phyloP scores from a whole-genome alignment of 345 rosid genomes.

The Passiflora organensis region DNA sequence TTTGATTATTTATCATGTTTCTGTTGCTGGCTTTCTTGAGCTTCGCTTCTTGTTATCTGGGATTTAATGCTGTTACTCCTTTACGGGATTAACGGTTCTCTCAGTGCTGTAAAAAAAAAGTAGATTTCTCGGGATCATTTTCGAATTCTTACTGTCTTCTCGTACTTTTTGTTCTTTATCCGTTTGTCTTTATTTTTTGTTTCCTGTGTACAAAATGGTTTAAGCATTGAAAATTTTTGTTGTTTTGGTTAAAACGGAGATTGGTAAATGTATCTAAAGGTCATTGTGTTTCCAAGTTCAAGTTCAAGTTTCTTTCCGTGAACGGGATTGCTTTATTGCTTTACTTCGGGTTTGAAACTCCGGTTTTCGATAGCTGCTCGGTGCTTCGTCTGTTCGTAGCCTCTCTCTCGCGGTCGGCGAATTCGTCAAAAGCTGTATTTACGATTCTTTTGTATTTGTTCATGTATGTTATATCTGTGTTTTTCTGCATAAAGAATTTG shows the following conservation, averaged over 20 bases:
- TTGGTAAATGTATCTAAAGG: conserved; percentile 17
- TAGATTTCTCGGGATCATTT: conserved; percentile 24
- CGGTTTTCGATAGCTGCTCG: background rate
- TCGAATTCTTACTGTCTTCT: conserved; percentile 17
- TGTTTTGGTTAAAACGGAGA: conserved; percentile 2
- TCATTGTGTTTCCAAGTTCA: background rate
- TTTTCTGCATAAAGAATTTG: background rate
- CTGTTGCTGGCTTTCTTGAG: background rate
- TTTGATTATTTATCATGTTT: background rate
- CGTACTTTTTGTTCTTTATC: background rate
- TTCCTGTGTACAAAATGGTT: background rate
- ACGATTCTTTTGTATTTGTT: too few species aligned
- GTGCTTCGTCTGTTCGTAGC: background rate
- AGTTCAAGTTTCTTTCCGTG: background rate
- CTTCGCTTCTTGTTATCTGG: conserved; percentile 2
- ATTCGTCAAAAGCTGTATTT: background rate
- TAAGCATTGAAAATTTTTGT: conserved; percentile 3
- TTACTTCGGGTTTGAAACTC: conserved; percentile 14
- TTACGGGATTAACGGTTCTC: conserved; percentile 9
- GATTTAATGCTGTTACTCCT: conserved; percentile 20
- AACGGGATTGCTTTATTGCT: conserved; percentile 6
- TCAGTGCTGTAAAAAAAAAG: background rate
- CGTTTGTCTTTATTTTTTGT: background rate
- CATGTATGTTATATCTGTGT: too few species aligned
- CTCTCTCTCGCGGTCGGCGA: background rate